Evolutionary conservation across 2,329 filamentous ascomycete genomes (phyloP).

Genomic region (Sodiomyces alkalinus): DNA sequence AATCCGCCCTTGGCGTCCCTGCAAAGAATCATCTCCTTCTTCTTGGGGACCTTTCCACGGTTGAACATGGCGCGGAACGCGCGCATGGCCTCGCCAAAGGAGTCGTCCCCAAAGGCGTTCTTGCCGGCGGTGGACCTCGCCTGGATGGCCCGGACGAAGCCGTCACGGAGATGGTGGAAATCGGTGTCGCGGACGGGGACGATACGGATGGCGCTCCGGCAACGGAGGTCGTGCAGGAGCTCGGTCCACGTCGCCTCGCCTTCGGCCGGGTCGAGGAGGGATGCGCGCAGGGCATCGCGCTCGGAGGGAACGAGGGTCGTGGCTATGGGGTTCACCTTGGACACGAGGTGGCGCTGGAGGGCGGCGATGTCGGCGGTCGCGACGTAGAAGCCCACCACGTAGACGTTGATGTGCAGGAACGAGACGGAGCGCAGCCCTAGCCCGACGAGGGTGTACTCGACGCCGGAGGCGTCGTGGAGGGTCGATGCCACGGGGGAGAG

Average conservation of each 20-base stretch:
- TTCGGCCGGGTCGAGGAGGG: conserved; percentile 52
- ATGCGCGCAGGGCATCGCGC: conserved; percentile 54
- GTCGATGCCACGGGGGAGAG: conserved; percentile 21
- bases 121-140: conserved; percentile 48
- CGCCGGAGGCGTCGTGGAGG: conserved; percentile 25
- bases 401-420: conserved; percentile 81
- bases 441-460: conserved; percentile 77
- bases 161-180: conserved; percentile 83
- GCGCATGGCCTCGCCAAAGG: conserved; percentile 59
- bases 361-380: conserved; percentile 66
- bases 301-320: conserved; percentile 74
- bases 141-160: conserved; percentile 74
- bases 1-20: conserved; percentile 52
- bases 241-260: conserved; percentile 62
- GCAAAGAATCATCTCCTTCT: conserved; percentile 58
- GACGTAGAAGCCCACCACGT: conserved; percentile 86
- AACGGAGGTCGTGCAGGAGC: conserved; percentile 48
- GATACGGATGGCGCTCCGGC: conserved; percentile 69
- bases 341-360: conserved; percentile 66
- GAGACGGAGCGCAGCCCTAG: conserved; percentile 80
- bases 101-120: conserved; percentile 48
- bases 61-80: conserved; percentile 74
- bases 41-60: conserved; percentile 66
- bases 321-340: conserved; percentile 59
- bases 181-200: conserved; percentile 89